Percentiles rank a stretch among this genome's conserved stretches.
Conservation (phyloP, 73 alveolate species). For the Durusdinium trenchii region DNA sequence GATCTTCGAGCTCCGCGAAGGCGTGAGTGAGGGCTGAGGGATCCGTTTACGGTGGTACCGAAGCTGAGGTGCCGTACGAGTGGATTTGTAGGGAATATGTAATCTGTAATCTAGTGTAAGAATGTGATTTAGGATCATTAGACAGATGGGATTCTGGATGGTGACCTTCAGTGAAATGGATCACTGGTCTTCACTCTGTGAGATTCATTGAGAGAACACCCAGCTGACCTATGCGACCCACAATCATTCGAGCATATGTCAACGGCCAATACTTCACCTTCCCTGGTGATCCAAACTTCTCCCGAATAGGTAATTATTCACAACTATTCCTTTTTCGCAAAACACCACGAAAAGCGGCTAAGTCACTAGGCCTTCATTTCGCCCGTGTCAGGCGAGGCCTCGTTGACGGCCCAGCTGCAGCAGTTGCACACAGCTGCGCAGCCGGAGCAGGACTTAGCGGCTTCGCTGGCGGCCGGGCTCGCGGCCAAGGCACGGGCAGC, state of each 20-base stretch:
- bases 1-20: conserved; percentile 53
- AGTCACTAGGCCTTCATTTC: too few species aligned
- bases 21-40: background rate
- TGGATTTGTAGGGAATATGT: background rate
- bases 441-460: conserved; percentile 1
- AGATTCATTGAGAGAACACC: background rate
- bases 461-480: background rate
- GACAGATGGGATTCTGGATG: too few species aligned
- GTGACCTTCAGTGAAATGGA: too few species aligned
- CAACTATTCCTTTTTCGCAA: too few species aligned
- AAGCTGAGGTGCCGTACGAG: background rate
- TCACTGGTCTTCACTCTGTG: too few species aligned
- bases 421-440: background rate
- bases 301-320: too few species aligned
- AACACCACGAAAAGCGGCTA: too few species aligned
- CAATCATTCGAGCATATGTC: too few species aligned
- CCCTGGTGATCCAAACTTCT: too few species aligned
- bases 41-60: background rate
- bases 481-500: background rate
- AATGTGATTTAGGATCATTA: background rate
- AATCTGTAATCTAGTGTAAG: background rate
- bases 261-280: too few species aligned
- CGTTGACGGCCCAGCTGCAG: conserved; percentile 21
- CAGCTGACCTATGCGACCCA: background rate
- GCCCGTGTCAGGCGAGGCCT: conserved; percentile 42